These are phyloP conservation scores for Orychophragmus violaceus DNA, from an alignment of 345 rosid genomes.

Conservation along the genomic window DNA sequence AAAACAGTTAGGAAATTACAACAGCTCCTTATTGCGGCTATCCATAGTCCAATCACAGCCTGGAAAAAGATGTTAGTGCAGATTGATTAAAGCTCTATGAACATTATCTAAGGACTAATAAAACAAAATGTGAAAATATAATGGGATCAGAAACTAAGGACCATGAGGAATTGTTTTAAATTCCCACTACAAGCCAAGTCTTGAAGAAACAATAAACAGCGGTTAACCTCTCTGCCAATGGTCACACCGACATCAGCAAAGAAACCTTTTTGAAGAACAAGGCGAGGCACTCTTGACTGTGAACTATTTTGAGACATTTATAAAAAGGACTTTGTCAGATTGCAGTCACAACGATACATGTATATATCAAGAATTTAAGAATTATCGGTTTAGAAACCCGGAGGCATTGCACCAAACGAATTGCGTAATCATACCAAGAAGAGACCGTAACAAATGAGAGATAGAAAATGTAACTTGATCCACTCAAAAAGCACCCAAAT, in stretches of 20 bases:
- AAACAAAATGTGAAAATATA: no score
- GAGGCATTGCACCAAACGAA: conserved; percentile 79
- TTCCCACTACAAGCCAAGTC: conserved; percentile 62
- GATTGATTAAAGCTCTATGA: conserved; percentile 1
- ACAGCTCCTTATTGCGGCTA: no score
- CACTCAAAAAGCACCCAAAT: no score
- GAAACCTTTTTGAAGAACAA: conserved; percentile 66
- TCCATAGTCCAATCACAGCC: conserved; percentile 54
- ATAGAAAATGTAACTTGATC: conserved; percentile 75
- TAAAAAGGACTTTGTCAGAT: background rate
- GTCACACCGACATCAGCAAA: conserved; percentile 60
- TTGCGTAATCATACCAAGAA: conserved; percentile 78
- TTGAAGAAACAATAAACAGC: conserved; percentile 58
- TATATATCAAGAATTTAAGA: background rate
- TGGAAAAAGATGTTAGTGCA: conserved; percentile 16
- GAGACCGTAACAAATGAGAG: conserved; percentile 53
- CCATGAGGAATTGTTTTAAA: conserved; percentile 72
- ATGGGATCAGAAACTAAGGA: no score
- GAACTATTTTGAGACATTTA: conserved; percentile 39
- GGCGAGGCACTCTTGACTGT: conserved; percentile 59
- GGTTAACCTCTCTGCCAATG: conserved; percentile 59
- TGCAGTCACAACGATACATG: conserved; percentile 3
- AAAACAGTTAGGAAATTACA: no score
- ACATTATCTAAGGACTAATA: no score
- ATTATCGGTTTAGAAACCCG: conserved; percentile 60